These are phyloP conservation scores for Chrysoporthe puriensis DNA, from an alignment of 2,329 filamentous ascomycete species.

Conservation along the genomic window DNA sequence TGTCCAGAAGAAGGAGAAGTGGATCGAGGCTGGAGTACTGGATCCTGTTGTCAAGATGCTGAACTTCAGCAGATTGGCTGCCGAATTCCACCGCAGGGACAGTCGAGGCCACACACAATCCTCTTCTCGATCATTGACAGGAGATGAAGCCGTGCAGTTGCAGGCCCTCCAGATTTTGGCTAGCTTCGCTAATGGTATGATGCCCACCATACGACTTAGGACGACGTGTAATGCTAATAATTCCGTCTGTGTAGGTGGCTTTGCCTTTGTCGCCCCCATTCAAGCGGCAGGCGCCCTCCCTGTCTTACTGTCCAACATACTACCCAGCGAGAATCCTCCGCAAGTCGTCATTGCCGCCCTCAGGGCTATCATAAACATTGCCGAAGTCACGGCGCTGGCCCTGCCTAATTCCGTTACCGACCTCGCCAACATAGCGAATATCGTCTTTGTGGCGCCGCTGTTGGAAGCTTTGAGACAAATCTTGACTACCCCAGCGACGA, in stretches of 20 bases:
- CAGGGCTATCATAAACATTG: slow-evolving; percentile 72
- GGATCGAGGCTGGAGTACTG: slow-evolving; percentile 71
- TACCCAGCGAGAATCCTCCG: slow-evolving; percentile 64
- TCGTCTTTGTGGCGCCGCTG: slow-evolving; percentile 65
- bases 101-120: slow-evolving; percentile 38
- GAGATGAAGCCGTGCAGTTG: slow-evolving; percentile 70
- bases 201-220: not conserved
- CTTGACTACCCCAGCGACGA: slow-evolving; percentile 14
- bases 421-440: slow-evolving; percentile 59
- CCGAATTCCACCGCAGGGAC: slow-evolving; percentile 46
- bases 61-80: slow-evolving; percentile 39
- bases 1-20: slow-evolving; percentile 80
- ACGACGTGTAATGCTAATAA: slow-evolving; percentile 10
- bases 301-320: slow-evolving; percentile 71
- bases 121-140: slow-evolving; percentile 47
- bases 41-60: slow-evolving; percentile 58
- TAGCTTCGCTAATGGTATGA: slow-evolving; percentile 80
- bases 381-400: slow-evolving; percentile 64
- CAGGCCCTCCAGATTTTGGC: slow-evolving; percentile 85
- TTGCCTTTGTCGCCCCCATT: slow-evolving; percentile 76
- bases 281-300: slow-evolving; percentile 69
- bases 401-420: slow-evolving; percentile 53
- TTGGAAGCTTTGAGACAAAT: slow-evolving; percentile 68
- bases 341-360: slow-evolving; percentile 75
- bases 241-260: slow-evolving; percentile 63